A percentile compares a stretch with the other conserved stretches of the same genome.
These are phyloP conservation scores for Kwoniella sp. DNA, from an alignment of 768 basidiomycete genomes.

Conservation along the genomic window DNA sequence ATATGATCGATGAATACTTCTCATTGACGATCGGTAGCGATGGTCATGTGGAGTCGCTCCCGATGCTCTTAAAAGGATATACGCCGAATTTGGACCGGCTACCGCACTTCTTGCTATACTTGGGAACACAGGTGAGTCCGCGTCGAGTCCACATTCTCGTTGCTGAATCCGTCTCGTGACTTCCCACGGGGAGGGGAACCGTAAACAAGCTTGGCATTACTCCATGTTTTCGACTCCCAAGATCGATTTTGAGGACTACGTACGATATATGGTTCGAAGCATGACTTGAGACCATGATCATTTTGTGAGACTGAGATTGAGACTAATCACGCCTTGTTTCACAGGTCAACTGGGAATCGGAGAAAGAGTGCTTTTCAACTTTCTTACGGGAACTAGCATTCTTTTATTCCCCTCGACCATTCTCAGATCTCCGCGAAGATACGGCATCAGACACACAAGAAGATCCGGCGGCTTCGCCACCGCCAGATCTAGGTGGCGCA, in stretches of 20 bases:
- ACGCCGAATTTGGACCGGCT: constrained; percentile 88
- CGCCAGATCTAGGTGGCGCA: neutral
- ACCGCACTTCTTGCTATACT: constrained; percentile 83
- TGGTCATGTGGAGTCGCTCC: constrained; percentile 74
- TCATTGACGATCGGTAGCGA: constrained; percentile 66
- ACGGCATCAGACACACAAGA: neutral
- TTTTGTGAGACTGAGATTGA: neutral
- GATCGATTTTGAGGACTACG: too few relatives aligned
- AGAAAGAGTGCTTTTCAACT: constrained; percentile 78
- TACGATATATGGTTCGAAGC: too few relatives aligned
- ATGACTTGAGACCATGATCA: neutral
- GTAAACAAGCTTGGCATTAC: neutral
- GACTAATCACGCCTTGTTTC: neutral
- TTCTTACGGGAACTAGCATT: constrained; percentile 87
- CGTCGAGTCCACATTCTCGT: too few relatives aligned
- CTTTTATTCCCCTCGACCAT: constrained; percentile 76
- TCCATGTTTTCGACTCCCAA: too few relatives aligned
- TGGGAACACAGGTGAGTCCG: constrained; percentile 77
- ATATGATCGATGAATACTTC: constrained; percentile 93
- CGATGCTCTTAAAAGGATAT: constrained; percentile 80
- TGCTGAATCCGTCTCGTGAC: too few relatives aligned
- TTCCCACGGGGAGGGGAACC: neutral
- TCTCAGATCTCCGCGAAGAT: constrained; percentile 17
- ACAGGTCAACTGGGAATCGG: constrained; percentile 85
- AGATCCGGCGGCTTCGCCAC: neutral